These are phyloP conservation scores for Fusarium sp. DNA, from an alignment of 2,329 filamentous ascomycete genomes.

Conservation along the genomic window DNA sequence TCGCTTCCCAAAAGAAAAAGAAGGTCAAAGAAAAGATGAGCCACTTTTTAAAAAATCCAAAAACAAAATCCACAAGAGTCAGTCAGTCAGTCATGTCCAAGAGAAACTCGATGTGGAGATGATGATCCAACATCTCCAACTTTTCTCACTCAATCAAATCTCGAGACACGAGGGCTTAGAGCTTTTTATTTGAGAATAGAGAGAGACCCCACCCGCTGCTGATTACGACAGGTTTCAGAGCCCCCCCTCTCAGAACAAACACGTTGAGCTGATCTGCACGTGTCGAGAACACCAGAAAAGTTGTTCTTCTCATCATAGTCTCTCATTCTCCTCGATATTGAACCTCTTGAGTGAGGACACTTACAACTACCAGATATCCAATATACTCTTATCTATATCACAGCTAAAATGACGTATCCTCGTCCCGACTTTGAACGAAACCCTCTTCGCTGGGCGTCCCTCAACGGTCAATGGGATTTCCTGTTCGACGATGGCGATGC, in stretches of 20 bases:
- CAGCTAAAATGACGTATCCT: conserved; percentile 58
- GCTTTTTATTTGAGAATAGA: conserved; percentile 19
- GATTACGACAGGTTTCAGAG: conserved; percentile 28
- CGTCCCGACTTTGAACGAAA: conserved; percentile 70
- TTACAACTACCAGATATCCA: background rate
- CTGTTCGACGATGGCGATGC: conserved; percentile 71
- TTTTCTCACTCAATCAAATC: conserved; percentile 29
- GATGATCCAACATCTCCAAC: conserved; percentile 16
- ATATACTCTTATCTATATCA: background rate
- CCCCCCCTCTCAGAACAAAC: conserved; percentile 26
- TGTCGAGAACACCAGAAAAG: conserved; percentile 11
- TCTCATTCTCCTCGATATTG: background rate
- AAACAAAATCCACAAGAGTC: conserved; percentile 20
- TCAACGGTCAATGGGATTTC: conserved; percentile 72
- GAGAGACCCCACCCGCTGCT: conserved; percentile 18
- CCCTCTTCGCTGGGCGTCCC: conserved; percentile 64
- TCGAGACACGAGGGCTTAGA: conserved; percentile 1
- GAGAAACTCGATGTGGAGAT: conserved; percentile 31
- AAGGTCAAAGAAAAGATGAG: conserved; percentile 24
- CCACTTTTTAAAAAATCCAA: no score
- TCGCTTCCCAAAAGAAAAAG: conserved; percentile 13
- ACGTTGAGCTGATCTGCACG: conserved; percentile 20
- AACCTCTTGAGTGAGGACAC: background rate
- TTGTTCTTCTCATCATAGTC: background rate
- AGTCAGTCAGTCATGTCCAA: conserved; percentile 6